These are phyloP conservation scores for Phytophthora agathidicida DNA, from an alignment of 352 stramenopile species.

Conservation along the genomic window DNA sequence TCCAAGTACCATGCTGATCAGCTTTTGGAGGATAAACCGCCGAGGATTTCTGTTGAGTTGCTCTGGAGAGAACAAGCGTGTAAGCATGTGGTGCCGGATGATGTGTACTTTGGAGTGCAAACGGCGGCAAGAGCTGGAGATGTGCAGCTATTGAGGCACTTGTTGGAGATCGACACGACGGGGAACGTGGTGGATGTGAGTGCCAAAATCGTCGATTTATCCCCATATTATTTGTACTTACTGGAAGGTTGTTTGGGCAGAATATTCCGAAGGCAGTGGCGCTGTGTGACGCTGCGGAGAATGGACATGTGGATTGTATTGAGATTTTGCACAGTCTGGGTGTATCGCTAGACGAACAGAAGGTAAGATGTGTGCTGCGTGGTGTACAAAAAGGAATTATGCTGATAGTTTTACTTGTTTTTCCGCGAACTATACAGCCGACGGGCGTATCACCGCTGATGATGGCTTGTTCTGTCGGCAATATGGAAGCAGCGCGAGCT, in stretches of 20 bases:
- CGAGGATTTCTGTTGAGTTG: constrained; percentile 69
- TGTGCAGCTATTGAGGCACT: constrained; percentile 72
- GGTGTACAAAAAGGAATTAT: not conserved
- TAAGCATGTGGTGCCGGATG: constrained; percentile 67
- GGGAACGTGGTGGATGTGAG: constrained; percentile 66
- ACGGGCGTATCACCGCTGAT: constrained; percentile 83
- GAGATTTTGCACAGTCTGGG: constrained; percentile 82
- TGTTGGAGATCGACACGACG: constrained; percentile 71
- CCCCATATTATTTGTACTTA: constrained; percentile 3
- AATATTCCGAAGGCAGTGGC: constrained; percentile 78
- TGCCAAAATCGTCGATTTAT: not conserved
- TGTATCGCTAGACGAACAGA: constrained; percentile 84
- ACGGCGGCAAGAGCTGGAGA: constrained; percentile 77
- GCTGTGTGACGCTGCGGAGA: constrained; percentile 82
- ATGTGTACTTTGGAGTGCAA: constrained; percentile 76
- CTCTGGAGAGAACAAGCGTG: constrained; percentile 75
- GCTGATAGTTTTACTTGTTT: constrained; percentile 9
- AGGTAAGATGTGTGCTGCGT: constrained; percentile 55
- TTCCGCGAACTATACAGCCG: constrained; percentile 43
- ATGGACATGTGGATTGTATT: constrained; percentile 84
- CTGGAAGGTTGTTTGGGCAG: constrained; percentile 30
- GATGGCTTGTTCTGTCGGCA: constrained; percentile 87
- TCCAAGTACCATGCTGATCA: constrained; percentile 83
- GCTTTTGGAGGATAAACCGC: constrained; percentile 57
- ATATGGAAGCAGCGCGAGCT: constrained; percentile 80